These are phyloP conservation scores for Boletus rubropictus DNA, from an alignment of 768 basidiomycete genomes.

Conservation along the genomic window DNA sequence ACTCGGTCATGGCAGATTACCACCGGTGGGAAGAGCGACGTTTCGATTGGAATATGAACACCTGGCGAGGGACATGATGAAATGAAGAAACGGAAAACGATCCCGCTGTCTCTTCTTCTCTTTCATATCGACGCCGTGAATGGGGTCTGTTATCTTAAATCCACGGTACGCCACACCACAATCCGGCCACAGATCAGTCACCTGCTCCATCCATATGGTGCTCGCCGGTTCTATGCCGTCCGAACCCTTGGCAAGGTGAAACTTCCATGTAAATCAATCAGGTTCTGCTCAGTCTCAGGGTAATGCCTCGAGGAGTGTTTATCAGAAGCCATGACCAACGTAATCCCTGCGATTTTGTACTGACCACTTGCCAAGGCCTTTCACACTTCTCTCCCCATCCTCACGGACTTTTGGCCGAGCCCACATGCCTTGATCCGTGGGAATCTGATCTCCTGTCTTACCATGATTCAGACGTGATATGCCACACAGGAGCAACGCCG, in stretches of 20 bases:
- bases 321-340: constrained; percentile 11
- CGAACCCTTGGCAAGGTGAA: constrained; percentile 6
- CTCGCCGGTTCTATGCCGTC: background rate
- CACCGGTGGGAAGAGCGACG: constrained; percentile 11
- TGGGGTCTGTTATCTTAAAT: background rate
- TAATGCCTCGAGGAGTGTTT: constrained; percentile 7
- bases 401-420: background rate
- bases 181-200: background rate
- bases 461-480: constrained; percentile 1
- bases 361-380: background rate
- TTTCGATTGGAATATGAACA: constrained; percentile 7
- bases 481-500: background rate
- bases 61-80: background rate
- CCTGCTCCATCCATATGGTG: background rate
- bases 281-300: background rate
- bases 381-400: background rate
- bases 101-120: background rate
- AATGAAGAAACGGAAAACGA: constrained; percentile 3
- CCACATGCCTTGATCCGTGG: background rate
- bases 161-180: background rate
- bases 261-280: constrained; percentile 18
- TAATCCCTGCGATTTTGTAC: background rate
- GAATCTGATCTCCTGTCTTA: too few species aligned
- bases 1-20: constrained; percentile 2
- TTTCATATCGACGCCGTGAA: background rate